Evolutionary conservation across 495 filamentous ascomycete genomes (phyloP).

Genomic region (Neurospora sp.): DNA sequence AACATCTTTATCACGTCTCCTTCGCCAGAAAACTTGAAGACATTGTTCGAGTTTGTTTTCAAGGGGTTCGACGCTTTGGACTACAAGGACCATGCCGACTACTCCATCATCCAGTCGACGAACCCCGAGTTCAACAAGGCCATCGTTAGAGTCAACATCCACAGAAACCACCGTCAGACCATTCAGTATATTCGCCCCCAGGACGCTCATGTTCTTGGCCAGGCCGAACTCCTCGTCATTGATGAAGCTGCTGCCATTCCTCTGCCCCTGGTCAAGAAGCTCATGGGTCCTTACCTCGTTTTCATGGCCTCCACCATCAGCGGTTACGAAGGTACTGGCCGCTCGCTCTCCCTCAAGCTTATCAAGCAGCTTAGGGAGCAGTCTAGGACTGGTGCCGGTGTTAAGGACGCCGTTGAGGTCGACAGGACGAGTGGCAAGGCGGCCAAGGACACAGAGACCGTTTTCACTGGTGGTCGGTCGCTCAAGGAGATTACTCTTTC

Average conservation of each 20-base stretch:
- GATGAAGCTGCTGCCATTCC: constrained; percentile 98
- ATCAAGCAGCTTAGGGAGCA: constrained; percentile 97
- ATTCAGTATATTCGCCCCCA: constrained; percentile 98
- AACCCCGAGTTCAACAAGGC: constrained; percentile 99
- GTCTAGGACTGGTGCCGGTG: constrained; percentile 48
- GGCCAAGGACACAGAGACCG: constrained; percentile 50
- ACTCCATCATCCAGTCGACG: constrained; percentile 95
- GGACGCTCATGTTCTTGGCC: constrained; percentile 86
- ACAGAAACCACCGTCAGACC: constrained; percentile 91
- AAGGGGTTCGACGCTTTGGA: constrained; percentile 92
- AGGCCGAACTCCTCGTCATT: constrained; percentile 92
- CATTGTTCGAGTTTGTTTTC: constrained; percentile 96
- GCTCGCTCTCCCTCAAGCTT: constrained; percentile 89
- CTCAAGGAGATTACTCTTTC: constrained; percentile 83
- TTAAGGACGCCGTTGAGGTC: constrained; percentile 52
- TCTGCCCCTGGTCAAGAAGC: constrained; percentile 78
- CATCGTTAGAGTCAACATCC: constrained; percentile 92
- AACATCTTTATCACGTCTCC: constrained; percentile 99
- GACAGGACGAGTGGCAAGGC: constrained; percentile 63
- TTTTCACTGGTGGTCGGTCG: constrained; percentile 58
- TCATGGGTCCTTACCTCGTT: constrained; percentile 96
- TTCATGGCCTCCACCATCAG: constrained; percentile 99
- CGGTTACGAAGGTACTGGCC: constrained; percentile 95
- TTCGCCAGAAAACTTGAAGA: constrained; percentile 96
- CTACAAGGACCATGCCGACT: constrained; percentile 91